A percentile compares a stretch with the other conserved stretches of the same genome.
phyloP scores from a whole-genome alignment of 495 filamentous ascomycete species.

The Amphirosellinia nigrospora region DNA sequence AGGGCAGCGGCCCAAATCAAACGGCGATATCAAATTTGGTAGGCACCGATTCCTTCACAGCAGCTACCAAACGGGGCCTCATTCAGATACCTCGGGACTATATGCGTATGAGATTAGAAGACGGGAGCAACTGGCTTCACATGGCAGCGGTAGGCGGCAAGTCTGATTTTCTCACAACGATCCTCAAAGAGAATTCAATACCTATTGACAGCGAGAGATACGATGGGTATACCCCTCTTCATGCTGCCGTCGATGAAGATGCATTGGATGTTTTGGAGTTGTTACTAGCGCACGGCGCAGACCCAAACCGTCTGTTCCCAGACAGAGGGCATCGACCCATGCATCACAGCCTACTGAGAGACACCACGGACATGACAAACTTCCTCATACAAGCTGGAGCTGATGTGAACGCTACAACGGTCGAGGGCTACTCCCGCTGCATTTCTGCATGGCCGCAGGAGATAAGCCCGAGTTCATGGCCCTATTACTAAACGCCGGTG shows the following conservation, averaged over 20 bases:
- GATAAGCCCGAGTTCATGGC: background rate
- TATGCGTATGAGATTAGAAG: background rate
- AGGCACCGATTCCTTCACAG: background rate
- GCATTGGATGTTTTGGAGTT: background rate
- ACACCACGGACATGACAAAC: background rate
- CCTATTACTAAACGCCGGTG: background rate
- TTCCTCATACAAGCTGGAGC: background rate
- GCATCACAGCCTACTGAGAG: background rate
- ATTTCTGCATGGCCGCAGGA: slow-evolving; percentile 1
- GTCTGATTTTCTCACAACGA: background rate
- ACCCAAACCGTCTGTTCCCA: background rate
- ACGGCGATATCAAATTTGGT: background rate
- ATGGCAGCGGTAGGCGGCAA: background rate
- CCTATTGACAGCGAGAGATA: background rate
- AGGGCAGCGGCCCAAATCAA: too few species aligned
- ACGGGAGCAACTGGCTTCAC: slow-evolving; percentile 1
- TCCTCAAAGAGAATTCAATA: slow-evolving; percentile 1
- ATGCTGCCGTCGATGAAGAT: background rate
- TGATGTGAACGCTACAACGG: background rate
- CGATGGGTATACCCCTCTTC: background rate
- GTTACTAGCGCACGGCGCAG: background rate
- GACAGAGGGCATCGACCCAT: background rate
- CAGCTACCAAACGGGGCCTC: background rate
- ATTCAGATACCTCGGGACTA: background rate
- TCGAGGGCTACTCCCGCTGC: background rate